Evolutionary conservation across 331 rosid genomes (phyloP).

Genomic region (Phaseolus coccineus): DNA sequence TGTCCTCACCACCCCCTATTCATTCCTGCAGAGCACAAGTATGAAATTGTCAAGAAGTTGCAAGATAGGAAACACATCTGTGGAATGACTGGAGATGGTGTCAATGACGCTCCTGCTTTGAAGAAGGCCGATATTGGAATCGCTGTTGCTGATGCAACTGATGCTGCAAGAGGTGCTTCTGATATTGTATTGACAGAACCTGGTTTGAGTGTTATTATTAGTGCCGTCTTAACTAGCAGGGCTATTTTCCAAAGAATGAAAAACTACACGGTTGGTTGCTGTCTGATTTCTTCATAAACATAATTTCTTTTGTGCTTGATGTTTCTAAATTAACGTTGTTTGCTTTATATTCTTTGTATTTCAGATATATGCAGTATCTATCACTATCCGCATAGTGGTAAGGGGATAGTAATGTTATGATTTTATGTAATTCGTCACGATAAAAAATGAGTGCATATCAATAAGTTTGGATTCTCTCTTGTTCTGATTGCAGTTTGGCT

Average conservation of each 20-base stretch:
- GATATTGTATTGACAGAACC: conserved; percentile 98
- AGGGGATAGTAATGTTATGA: conserved; percentile 40
- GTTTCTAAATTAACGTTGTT: conserved; percentile 21
- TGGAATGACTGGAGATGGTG: conserved; percentile 99
- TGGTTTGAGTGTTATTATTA: conserved; percentile 94
- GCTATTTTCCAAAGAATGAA: conserved; percentile 99
- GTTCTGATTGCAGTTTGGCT: conserved; percentile 79
- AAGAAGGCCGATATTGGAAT: conserved; percentile 98
- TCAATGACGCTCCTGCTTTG: conserved; percentile 97
- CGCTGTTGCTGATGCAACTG: conserved; percentile 98
- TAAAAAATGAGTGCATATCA: conserved; percentile 5
- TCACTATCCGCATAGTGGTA: conserved; percentile 99
- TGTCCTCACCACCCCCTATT: conserved; percentile 5
- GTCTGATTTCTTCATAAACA: conserved; percentile 18
- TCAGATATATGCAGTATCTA: conserved; percentile 98
- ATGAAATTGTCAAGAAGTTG: conserved; percentile 93
- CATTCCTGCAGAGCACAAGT: conserved; percentile 79
- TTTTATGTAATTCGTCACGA: neutral
- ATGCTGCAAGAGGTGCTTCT: conserved; percentile 97
- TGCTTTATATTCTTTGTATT: conserved; percentile 17
- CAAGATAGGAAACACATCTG: conserved; percentile 97
- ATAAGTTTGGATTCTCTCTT: conserved; percentile 29
- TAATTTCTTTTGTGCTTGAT: conserved; percentile 3
- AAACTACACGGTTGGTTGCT: conserved; percentile 84
- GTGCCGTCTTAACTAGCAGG: conserved; percentile 97